These are phyloP conservation scores for Mortierella antarctica DNA, from an alignment of 192 early-diverging fungal species.

Conservation along the genomic window DNA sequence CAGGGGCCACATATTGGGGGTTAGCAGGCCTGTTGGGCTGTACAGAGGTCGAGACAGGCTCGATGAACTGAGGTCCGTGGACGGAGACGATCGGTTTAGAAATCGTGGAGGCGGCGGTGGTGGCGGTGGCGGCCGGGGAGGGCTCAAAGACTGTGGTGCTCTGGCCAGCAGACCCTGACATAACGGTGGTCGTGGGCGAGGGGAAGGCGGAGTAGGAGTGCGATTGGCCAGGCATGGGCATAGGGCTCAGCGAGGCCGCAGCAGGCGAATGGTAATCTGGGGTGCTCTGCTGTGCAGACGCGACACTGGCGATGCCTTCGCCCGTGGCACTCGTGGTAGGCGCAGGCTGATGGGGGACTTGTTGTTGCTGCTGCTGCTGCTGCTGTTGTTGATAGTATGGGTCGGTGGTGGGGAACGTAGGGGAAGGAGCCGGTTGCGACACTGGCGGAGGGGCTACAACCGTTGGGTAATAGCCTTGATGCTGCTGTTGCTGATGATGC, in stretches of 20 bases:
- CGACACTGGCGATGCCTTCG: neutral
- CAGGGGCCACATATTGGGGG: slow-evolving; percentile 18
- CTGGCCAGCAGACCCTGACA: slow-evolving; percentile 7
- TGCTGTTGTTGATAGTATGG: neutral
- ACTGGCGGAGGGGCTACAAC: neutral
- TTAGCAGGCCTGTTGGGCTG: slow-evolving; percentile 7
- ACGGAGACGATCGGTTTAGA: neutral
- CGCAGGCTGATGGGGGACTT: neutral
- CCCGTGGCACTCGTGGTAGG: no score
- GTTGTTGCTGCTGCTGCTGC: slow-evolving; percentile 15
- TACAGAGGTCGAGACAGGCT: neutral
- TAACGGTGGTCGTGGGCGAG: slow-evolving; percentile 1
- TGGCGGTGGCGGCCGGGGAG: neutral
- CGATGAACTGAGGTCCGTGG: slow-evolving; percentile 26
- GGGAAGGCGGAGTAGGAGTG: slow-evolving; percentile 4
- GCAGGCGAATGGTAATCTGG: neutral
- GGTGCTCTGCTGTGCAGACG: neutral
- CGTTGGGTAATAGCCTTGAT: slow-evolving; percentile 17
- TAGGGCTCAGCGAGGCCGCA: slow-evolving; percentile 3
- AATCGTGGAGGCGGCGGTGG: neutral
- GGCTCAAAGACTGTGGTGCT: slow-evolving; percentile 17
- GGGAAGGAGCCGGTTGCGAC: slow-evolving; percentile 11
- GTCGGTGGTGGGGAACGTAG: slow-evolving; percentile 4
- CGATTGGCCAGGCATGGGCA: slow-evolving; percentile 33
- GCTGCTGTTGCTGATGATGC: slow-evolving; percentile 5